Evolutionary conservation across 257 asterid species (phyloP), one percentile per base, ranked within the genome.

Genomic region (Solanum etuberosum): DNA sequence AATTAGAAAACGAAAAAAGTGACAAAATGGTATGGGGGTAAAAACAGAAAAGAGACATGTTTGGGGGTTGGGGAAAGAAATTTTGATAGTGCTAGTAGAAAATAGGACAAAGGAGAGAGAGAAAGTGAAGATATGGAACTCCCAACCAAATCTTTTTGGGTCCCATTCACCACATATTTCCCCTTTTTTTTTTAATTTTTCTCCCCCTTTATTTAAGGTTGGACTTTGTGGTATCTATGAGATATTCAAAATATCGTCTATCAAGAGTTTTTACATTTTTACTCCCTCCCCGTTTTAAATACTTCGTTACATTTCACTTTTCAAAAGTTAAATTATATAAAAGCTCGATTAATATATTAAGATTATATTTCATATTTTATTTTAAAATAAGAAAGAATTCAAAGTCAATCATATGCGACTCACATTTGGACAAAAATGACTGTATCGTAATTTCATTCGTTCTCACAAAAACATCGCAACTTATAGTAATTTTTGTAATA

Each of bases 71-170:
- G 86, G 57, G n/a, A 15, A 25, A 13, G 54, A 43, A 61, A 82
- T 61, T 12, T 14, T 34, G 15, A 57, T 83, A 78, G 70, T 85
- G 86, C 73, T 59, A 71, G 82, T 57, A 61, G 29, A 70, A n/a
- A 13, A 83, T 10, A 82, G 70, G 86, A 43, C 76, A 87, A 90
- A 86, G 85, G 43, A 87, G 89, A 87, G 91, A 80, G 87, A 88
- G 40, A 70, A 89, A 78, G 85, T 16, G 57, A 86, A 89, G 93
- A 92, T 89, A 90, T 88, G 87, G 85, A 87, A 63, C 83, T 80
- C 86, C 86, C 84, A 84, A 88, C 23, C 83, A 88, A 92, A 92
- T 89, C 92, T 88, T 92, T 83, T 10, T 86, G 92, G 91, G 91
- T 35, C 83, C 91, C 88, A 63, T 71, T 84, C 43, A 5, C 67